Base-by-base conservation (phyloP, 768 basidiomycete species). In the Boletus coccyginus region DNA sequence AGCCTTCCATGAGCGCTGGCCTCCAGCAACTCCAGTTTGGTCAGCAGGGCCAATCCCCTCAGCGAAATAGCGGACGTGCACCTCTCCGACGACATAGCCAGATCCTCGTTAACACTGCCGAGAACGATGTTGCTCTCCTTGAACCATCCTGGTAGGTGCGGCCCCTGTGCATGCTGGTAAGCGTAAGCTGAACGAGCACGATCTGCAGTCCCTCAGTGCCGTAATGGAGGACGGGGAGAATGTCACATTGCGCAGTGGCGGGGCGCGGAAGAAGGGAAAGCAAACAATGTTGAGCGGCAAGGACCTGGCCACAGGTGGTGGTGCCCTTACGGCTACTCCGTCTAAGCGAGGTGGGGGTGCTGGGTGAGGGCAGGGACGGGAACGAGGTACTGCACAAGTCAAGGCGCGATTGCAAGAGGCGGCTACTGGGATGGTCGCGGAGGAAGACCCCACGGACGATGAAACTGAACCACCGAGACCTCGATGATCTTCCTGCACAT, bases 111-210 rank as follows among this genome's bases (percentile, higher is more conserved):
- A 69, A 78, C 32, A 81, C 81, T 29, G 78, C 73, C 7, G 80
- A 81, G 42, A 62, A 65, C 31, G 42, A 65, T 44, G 66, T 69
- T 3, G 77, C 71, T 1, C 72, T 82, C 10, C 74, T 75, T 0
- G 79, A 82, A 57, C 84, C 84, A 21, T 80, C 82, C 27, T 76
- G 73, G 69, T 83, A 57, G 59, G 65, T 63, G 61, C 58, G 57
- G 51, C 35, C 42, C 58, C 63, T 44, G 58, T 57, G 40, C 72
- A 70, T 59, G 62, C 62, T 56, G 73, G 56, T 27, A 77, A 77
- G 68, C 74, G 75, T 50, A 77, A 74, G 70, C 65, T 72, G 31
- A 66, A 62, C 46, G 68, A 62, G 53, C 61, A 66, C 55, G 68
- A 54, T 42, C 50, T 27, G 46, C 66, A 57, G 56, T 12, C 56